Percentiles rank a stretch among this genome's conserved stretches.
Evolutionary conservation across 1,139 yeast genomes (phyloP).

Genomic region (Magnusiomyces fungicola): DNA sequence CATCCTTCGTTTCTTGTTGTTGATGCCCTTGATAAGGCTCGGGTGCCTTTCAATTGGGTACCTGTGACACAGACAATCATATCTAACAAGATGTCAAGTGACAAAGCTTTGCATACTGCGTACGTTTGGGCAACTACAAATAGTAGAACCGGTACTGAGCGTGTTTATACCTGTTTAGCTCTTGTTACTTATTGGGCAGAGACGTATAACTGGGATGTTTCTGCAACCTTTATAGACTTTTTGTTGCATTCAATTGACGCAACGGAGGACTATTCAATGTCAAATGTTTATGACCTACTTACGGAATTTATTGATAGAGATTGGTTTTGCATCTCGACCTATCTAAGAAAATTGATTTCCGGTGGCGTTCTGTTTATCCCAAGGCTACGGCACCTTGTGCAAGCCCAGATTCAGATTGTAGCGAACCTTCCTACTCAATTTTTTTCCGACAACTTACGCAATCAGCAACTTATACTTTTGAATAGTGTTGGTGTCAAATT

Average conservation of each 20-base stretch:
- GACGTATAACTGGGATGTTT: slow-evolving; percentile 22
- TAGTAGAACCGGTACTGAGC: slow-evolving; percentile 21
- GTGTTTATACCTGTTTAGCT: slow-evolving; percentile 23
- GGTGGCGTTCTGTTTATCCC: slow-evolving; percentile 62
- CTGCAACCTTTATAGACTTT: slow-evolving; percentile 27
- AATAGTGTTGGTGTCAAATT: slow-evolving; percentile 2
- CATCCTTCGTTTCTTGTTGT: slow-evolving; percentile 19
- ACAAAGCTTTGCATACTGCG: slow-evolving; percentile 21
- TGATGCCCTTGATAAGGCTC: slow-evolving; percentile 20
- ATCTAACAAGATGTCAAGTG: slow-evolving; percentile 18
- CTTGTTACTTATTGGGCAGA: slow-evolving; percentile 18
- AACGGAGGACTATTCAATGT: slow-evolving; percentile 23
- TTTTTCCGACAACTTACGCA: slow-evolving; percentile 16
- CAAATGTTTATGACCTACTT: slow-evolving; percentile 44
- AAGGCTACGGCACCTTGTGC: slow-evolving; percentile 19
- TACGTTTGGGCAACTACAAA: slow-evolving; percentile 29
- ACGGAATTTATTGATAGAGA: slow-evolving; percentile 46
- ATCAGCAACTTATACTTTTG: slow-evolving; percentile 24
- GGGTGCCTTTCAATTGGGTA: slow-evolving; percentile 20
- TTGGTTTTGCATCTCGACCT: slow-evolving; percentile 55
- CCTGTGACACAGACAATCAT: slow-evolving; percentile 20
- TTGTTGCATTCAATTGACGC: slow-evolving; percentile 21
- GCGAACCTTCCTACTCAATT: slow-evolving; percentile 43
- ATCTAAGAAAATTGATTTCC: slow-evolving; percentile 70
- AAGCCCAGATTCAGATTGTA: slow-evolving; percentile 43